A percentile compares a stretch with the other conserved stretches of the same genome.
These are phyloP conservation scores for Rutstroemia sp. DNA, from an alignment of 2,329 filamentous ascomycete species.

Conservation along the genomic window DNA sequence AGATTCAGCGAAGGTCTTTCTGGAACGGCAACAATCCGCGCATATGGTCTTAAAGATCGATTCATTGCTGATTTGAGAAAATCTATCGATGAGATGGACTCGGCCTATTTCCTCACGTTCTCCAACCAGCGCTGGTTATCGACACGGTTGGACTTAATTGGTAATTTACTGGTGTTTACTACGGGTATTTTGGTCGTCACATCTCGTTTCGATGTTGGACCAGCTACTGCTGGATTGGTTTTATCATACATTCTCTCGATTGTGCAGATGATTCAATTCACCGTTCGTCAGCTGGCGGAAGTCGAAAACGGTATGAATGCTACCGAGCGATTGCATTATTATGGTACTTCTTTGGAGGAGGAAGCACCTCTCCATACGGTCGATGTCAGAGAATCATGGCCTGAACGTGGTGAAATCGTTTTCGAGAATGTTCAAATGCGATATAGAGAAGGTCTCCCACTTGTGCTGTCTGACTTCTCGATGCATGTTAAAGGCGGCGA, in stretches of 20 bases:
- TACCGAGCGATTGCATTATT: constrained; percentile 85
- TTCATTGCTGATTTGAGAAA: constrained; percentile 65
- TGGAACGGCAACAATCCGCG: constrained; percentile 77
- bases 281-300: constrained; percentile 85
- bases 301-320: constrained; percentile 98
- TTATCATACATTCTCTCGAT: constrained; percentile 90
- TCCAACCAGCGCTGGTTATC: constrained; percentile 93
- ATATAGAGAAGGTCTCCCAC: constrained; percentile 63
- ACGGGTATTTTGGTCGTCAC: constrained; percentile 89
- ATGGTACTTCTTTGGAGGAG: constrained; percentile 78
- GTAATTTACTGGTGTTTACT: constrained; percentile 77
- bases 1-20: constrained; percentile 85
- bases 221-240: constrained; percentile 80
- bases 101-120: constrained; percentile 90
- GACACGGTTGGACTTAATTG: constrained; percentile 75
- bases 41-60: constrained; percentile 72
- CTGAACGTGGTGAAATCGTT: constrained; percentile 73
- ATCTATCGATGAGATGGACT: constrained; percentile 85
- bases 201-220: constrained; percentile 75
- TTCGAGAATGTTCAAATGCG: constrained; percentile 74
- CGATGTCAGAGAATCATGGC: constrained; percentile 71
- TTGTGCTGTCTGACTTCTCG: constrained; percentile 62
- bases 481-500: constrained; percentile 72
- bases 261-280: constrained; percentile 94
- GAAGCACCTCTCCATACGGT: constrained; percentile 77